Conservation (phyloP, 495 filamentous ascomycete genomes). For the Talaromyces borbonicus region DNA sequence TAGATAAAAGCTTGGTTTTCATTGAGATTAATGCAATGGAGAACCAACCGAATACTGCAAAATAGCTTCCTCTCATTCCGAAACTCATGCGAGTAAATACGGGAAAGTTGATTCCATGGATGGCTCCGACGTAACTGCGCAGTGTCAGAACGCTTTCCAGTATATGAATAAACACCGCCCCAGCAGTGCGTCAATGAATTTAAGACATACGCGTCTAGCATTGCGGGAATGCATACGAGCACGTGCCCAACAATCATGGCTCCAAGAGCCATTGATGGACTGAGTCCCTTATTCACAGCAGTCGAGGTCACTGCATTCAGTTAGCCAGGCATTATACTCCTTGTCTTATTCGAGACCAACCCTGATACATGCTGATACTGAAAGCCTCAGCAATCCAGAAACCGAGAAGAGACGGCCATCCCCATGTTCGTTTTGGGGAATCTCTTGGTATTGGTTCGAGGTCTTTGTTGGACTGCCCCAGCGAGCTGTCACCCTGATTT, state of each 20-base stretch:
- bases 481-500: constrained; percentile 9
- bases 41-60: constrained; percentile 25
- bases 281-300: constrained; percentile 11
- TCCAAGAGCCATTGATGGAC: constrained; percentile 11
- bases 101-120: constrained; percentile 20
- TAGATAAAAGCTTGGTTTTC: neutral
- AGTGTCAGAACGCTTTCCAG: neutral
- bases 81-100: constrained; percentile 19
- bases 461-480: constrained; percentile 13
- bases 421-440: constrained; percentile 15
- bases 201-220: constrained; percentile 10
- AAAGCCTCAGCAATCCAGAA: constrained; percentile 23
- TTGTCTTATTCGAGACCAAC: constrained; percentile 1
- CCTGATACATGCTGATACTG: constrained; percentile 16
- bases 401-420: constrained; percentile 18
- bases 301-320: constrained; percentile 9
- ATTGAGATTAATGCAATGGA: neutral
- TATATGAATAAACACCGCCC: neutral
- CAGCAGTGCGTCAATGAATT: neutral
- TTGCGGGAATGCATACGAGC: constrained; percentile 13
- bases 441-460: constrained; percentile 14
- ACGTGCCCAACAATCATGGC: constrained; percentile 11
- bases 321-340: neutral
- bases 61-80: constrained; percentile 52
- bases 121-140: constrained; percentile 22